Percentiles rank a stretch among this genome's conserved stretches.
Evolutionary conservation across 2,329 filamentous ascomycete genomes (phyloP).

Genomic region (Drechslerella coelobrocha): DNA sequence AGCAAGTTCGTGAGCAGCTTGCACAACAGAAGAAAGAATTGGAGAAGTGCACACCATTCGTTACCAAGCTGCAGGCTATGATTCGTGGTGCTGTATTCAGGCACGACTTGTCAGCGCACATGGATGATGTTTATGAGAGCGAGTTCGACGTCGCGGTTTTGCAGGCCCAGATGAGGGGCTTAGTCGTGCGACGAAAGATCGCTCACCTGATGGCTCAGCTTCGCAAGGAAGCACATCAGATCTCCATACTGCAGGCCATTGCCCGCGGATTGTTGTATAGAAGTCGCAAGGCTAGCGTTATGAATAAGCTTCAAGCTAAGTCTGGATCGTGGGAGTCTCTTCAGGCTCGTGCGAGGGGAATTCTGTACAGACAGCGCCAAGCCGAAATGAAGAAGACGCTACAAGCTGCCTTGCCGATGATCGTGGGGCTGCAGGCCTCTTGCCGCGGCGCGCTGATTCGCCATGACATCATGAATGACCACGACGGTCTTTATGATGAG

Average conservation of each 20-base stretch:
- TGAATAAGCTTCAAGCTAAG: conserved; percentile 64
- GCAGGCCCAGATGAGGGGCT: conserved; percentile 57
- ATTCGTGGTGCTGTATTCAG: conserved; percentile 58
- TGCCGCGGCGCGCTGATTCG: conserved; percentile 77
- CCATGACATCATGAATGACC: conserved; percentile 77
- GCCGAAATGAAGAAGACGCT: conserved; percentile 64
- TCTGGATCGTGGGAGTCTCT: conserved; percentile 64
- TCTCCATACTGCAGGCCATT: conserved; percentile 69
- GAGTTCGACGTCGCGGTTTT: conserved; percentile 51
- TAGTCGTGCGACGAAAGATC: conserved; percentile 59
- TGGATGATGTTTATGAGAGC: conserved; percentile 52
- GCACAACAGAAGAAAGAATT: conserved; percentile 59
- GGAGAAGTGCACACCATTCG: conserved; percentile 59
- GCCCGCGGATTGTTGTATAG: conserved; percentile 72
- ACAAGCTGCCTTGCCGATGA: conserved; percentile 63
- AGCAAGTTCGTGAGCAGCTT: conserved; percentile 60
- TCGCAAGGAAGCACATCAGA: conserved; percentile 15
- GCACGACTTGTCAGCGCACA: conserved; percentile 47
- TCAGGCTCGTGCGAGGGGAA: conserved; percentile 72
- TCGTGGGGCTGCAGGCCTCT: conserved; percentile 75
- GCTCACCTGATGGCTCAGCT: conserved; percentile 55
- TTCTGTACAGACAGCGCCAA: conserved; percentile 66
- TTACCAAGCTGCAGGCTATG: conserved; percentile 65
- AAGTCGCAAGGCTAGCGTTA: conserved; percentile 64
- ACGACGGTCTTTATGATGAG: conserved; percentile 72